These are phyloP conservation scores for Aureobasidium uvarum DNA, from an alignment of 2,329 filamentous ascomycete genomes.

Conservation along the genomic window DNA sequence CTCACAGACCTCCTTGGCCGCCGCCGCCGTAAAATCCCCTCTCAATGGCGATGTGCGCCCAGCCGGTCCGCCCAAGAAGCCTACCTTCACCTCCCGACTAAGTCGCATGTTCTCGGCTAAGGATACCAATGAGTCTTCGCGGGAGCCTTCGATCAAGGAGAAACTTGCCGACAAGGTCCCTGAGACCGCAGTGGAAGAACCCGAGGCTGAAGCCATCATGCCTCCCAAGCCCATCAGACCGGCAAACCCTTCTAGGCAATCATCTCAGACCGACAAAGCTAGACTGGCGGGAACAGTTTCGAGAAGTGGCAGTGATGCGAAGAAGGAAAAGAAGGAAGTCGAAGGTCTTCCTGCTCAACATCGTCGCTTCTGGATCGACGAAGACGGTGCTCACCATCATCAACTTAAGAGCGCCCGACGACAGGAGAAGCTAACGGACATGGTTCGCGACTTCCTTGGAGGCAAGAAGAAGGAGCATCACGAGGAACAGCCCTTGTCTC, in stretches of 20 bases:
- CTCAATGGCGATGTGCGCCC: conserved; percentile 30
- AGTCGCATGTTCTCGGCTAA: conserved; percentile 46
- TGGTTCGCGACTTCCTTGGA: conserved; percentile 78
- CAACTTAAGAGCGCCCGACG: conserved; percentile 84
- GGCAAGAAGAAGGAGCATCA: conserved; percentile 76
- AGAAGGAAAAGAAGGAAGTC: conserved; percentile 31
- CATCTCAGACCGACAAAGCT: conserved; percentile 35
- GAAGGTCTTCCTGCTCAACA: conserved; percentile 31
- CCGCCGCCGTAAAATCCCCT: conserved; percentile 21
- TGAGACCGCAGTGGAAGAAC: conserved; percentile 34
- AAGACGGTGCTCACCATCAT: conserved; percentile 77
- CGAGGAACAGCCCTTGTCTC: conserved; percentile 76
- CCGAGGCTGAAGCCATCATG: conserved; percentile 28
- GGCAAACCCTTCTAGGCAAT: conserved; percentile 34
- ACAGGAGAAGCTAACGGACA: conserved; percentile 91
- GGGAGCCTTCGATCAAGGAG: conserved; percentile 29
- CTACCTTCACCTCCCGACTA: conserved; percentile 42
- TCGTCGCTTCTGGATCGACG: conserved; percentile 56
- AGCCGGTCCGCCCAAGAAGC: conserved; percentile 38
- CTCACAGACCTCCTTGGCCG: conserved; percentile 32
- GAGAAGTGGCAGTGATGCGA: conserved; percentile 37
- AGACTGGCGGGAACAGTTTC: conserved; percentile 27
- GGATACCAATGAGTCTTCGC: conserved; percentile 31
- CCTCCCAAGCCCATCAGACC: conserved; percentile 29
- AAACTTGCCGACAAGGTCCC: conserved; percentile 34